These are phyloP conservation scores for Pilobolus umbonatus DNA, from an alignment of 192 early-diverging fungal genomes.

Conservation along the genomic window DNA sequence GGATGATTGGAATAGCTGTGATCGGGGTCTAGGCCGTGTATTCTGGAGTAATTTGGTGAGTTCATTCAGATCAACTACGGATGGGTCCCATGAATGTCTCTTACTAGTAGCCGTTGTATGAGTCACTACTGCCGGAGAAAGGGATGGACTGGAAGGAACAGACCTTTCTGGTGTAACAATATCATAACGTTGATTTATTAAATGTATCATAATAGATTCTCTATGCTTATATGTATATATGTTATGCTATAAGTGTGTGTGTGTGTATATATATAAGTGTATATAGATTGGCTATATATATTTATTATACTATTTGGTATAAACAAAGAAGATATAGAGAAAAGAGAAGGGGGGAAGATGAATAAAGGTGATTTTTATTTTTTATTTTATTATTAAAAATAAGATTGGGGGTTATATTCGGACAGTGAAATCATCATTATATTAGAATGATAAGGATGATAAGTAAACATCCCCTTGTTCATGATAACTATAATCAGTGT, in stretches of 20 bases:
- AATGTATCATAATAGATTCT: neutral
- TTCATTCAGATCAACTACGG: conserved; percentile 18
- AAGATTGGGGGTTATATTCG: too few relatives aligned
- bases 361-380: too few relatives aligned
- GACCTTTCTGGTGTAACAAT: conserved; percentile 31
- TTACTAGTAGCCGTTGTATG: conserved; percentile 22
- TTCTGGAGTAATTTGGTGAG: conserved; percentile 13
- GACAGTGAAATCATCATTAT: too few relatives aligned
- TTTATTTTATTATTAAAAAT: too few relatives aligned
- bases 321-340: too few relatives aligned
- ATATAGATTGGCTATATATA: too few relatives aligned
- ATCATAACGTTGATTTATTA: conserved; percentile 27
- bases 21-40: conserved; percentile 10
- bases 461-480: too few relatives aligned
- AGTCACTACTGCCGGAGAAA: conserved; percentile 24
- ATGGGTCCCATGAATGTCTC: neutral
- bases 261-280: neutral
- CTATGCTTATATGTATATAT: neutral
- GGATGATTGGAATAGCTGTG: conserved; percentile 23
- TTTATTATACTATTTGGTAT: too few relatives aligned
- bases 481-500: too few relatives aligned
- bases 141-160: conserved; percentile 23
- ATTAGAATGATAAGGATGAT: too few relatives aligned
- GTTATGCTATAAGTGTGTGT: neutral
- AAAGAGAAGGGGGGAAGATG: too few relatives aligned